These are phyloP conservation scores for Acacia crassicarpa DNA, from an alignment of 306 rosid genomes.

Conservation along the genomic window DNA sequence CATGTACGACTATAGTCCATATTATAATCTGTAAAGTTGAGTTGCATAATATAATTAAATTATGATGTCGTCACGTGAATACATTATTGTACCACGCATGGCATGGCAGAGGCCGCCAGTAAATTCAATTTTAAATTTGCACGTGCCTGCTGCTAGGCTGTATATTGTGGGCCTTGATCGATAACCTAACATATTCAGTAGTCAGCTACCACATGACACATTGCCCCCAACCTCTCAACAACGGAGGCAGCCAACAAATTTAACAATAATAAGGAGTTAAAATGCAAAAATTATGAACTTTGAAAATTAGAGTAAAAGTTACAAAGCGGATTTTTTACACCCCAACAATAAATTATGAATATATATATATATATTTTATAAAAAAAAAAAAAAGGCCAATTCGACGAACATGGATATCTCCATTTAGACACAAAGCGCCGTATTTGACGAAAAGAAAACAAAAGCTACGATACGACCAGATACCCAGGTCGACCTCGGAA, in stretches of 20 bases:
- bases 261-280: neutral
- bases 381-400: too few relatives aligned
- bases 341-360: neutral
- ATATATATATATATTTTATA: too few relatives aligned
- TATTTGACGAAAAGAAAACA: neutral
- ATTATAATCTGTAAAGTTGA: neutral
- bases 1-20: neutral
- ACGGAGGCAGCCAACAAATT: neutral
- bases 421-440: neutral
- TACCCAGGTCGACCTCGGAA: neutral
- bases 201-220: neutral
- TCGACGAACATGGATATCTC: too few relatives aligned
- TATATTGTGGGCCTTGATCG: neutral
- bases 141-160: slow-evolving; percentile 25
- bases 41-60: neutral
- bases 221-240: neutral
- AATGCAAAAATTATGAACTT: too few relatives aligned
- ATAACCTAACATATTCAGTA: neutral
- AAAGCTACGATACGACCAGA: neutral
- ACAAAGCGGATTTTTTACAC: too few relatives aligned
- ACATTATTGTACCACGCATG: neutral
- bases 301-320: too few relatives aligned
- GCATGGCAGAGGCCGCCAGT: neutral
- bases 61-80: neutral
- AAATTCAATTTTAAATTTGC: neutral